These are phyloP conservation scores for Serendipita sp. DNA, from an alignment of 768 basidiomycete genomes.

Conservation along the genomic window DNA sequence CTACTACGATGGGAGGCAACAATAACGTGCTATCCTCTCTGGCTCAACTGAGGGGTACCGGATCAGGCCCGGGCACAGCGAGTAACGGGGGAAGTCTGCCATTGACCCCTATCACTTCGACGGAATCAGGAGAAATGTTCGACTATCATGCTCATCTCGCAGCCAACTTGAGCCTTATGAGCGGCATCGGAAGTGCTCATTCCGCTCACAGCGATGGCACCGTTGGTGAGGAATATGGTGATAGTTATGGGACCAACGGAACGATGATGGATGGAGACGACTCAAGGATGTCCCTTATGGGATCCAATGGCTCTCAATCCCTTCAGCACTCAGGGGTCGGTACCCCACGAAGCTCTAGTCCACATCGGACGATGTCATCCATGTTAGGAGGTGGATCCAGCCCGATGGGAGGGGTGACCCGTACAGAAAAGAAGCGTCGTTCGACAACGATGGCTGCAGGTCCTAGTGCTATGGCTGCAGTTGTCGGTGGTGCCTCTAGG, in stretches of 20 bases:
- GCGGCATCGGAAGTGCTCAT: too few relatives aligned
- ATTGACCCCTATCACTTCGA: neutral
- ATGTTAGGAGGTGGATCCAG: neutral
- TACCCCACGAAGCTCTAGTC: too few relatives aligned
- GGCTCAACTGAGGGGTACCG: neutral
- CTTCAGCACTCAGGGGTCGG: too few relatives aligned
- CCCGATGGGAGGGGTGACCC: neutral
- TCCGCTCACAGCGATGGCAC: too few relatives aligned
- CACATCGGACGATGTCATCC: neutral
- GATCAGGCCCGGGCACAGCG: neutral
- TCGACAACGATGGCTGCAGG: neutral
- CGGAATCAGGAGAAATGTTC: neutral
- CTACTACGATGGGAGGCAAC: neutral
- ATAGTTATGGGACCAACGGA: too few relatives aligned
- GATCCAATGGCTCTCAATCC: too few relatives aligned
- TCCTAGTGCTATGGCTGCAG: neutral
- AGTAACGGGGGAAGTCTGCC: neutral
- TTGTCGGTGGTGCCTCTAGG: neutral
- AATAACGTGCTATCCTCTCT: neutral
- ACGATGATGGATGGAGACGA: too few relatives aligned
- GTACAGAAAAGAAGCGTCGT: slow-evolving; percentile 1
- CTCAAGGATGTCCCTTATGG: too few relatives aligned
- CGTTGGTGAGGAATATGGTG: too few relatives aligned
- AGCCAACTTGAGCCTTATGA: too few relatives aligned
- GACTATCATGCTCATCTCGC: neutral